Percentiles rank a stretch among this genome's conserved stretches.
Conservation (phyloP, 2,329 filamentous ascomycete species). For the Teratosphaeria nubilosa region DNA sequence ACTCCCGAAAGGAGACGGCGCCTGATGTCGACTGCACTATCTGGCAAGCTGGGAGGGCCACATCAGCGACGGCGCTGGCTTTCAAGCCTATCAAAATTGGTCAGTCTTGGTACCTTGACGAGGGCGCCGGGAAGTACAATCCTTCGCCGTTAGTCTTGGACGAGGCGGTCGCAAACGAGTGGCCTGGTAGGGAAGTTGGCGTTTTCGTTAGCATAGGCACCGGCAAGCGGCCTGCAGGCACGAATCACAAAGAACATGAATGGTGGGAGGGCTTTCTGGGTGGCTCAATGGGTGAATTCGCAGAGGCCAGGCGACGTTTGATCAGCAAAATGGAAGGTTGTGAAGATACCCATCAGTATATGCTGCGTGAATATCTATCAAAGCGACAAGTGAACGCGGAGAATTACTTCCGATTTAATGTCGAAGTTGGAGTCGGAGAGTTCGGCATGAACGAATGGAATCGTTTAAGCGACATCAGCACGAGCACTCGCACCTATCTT, state of each 20-base stretch:
- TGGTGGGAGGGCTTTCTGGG: conserved; percentile 87
- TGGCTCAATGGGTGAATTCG: conserved; percentile 68
- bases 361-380: conserved; percentile 67
- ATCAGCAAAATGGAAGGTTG: conserved; percentile 93
- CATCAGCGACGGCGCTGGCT: conserved; percentile 76
- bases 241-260: conserved; percentile 56
- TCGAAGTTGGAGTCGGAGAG: conserved; percentile 89
- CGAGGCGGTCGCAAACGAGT: conserved; percentile 85
- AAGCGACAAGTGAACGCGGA: conserved; percentile 69
- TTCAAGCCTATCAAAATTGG: conserved; percentile 95
- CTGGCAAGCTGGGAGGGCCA: conserved; percentile 95
- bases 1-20: conserved; percentile 81
- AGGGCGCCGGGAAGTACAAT: conserved; percentile 86
- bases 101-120: conserved; percentile 87
- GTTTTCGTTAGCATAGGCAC: conserved; percentile 93
- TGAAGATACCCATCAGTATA: conserved; percentile 77
- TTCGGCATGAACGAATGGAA: conserved; percentile 99
- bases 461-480: conserved; percentile 88
- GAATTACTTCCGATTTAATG: conserved; percentile 93
- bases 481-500: conserved; percentile 77
- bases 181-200: conserved; percentile 85
- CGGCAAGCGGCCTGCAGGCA: conserved; percentile 67
- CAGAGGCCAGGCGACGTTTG: conserved; percentile 73
- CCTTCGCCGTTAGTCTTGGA: conserved; percentile 76
- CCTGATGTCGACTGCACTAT: conserved; percentile 91